phyloP scores from a whole-genome alignment of 2,329 filamentous ascomycete species.

The Cryphonectria carpinicola region DNA sequence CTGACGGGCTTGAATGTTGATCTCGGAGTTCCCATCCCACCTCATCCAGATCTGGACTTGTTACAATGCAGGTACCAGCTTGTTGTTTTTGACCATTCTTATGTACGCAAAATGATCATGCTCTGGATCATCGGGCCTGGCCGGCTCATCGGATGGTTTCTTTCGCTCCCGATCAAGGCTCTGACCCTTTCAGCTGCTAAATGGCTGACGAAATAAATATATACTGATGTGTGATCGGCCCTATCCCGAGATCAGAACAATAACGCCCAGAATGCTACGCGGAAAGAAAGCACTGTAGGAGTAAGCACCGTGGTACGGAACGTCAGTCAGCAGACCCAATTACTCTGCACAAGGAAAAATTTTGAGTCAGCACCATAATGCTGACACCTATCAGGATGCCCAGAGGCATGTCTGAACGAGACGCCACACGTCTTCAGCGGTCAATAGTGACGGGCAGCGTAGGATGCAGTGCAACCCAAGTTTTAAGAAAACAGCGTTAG shows the following conservation, averaged over 20 bases:
- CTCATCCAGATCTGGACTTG: background rate
- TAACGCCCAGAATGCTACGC: background rate
- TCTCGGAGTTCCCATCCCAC: background rate
- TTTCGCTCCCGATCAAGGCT: background rate
- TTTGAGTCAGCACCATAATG: background rate
- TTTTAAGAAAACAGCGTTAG: background rate
- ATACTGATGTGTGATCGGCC: background rate
- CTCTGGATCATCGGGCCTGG: background rate
- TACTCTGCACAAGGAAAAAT: background rate
- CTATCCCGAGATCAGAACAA: background rate
- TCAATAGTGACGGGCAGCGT: background rate
- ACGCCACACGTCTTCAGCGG: background rate
- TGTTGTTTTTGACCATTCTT: background rate
- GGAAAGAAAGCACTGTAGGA: background rate
- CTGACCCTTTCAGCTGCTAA: background rate
- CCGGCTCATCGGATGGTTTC: background rate
- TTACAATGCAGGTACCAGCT: background rate
- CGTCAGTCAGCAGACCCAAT: background rate
- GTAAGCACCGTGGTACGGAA: background rate
- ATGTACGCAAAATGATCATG: background rate
- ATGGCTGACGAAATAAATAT: background rate
- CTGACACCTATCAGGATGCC: background rate
- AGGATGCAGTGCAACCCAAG: background rate
- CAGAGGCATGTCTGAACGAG: background rate
- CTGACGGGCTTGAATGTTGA: background rate